phyloP scores from a whole-genome alignment of 2,329 filamentous ascomycete genomes.

The Neurospora sp. region DNA sequence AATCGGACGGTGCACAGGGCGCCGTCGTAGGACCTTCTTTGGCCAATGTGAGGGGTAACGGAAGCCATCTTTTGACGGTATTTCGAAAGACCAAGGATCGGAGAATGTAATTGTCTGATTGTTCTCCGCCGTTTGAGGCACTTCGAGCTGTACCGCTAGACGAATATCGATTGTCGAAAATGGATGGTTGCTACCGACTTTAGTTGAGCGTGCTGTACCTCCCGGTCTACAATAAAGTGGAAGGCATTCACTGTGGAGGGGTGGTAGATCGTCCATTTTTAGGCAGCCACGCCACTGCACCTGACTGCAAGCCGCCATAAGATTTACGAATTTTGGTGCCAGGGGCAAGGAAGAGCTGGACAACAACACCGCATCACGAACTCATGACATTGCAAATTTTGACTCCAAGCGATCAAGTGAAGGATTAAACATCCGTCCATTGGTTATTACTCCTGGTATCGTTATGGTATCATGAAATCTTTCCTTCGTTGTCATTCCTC shows the following conservation, averaged over 20 bases:
- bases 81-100: not conserved
- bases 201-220: not conserved
- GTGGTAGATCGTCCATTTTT: not conserved
- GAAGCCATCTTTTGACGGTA: conserved; percentile 26
- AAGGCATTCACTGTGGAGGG: not conserved
- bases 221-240: not conserved
- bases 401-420: not conserved
- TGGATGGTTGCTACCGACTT: not conserved
- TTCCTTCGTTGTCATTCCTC: not conserved
- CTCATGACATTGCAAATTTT: not conserved
- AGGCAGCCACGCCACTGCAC: not conserved
- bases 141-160: not conserved
- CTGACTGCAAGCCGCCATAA: not conserved
- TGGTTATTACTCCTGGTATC: not conserved
- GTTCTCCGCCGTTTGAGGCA: not conserved
- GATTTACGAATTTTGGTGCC: not conserved
- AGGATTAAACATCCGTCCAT: not conserved
- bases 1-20: conserved; percentile 79
- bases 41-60: conserved; percentile 42
- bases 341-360: not conserved
- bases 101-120: too few species aligned
- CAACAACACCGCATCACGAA: not conserved
- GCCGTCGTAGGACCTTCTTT: conserved; percentile 71
- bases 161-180: not conserved
- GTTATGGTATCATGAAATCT: not conserved